A percentile compares a stretch with the other conserved stretches of the same genome.
These are phyloP conservation scores for Marasmius sp. DNA, from an alignment of 1,284 basidiomycete genomes.

Conservation along the genomic window DNA sequence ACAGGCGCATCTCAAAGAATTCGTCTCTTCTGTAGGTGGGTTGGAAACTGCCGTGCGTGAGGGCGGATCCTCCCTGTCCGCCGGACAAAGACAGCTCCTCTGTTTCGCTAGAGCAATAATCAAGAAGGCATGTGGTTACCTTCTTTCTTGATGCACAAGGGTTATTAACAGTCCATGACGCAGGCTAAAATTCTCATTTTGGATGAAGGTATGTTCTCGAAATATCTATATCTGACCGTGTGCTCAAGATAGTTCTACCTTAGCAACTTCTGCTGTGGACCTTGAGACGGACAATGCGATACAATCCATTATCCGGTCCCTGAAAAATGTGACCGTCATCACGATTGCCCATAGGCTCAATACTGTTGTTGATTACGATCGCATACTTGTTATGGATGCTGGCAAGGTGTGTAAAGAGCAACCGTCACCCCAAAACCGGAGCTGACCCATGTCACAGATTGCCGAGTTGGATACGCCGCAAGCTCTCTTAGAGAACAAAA, in stretches of 20 bases:
- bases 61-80: conserved; percentile 79
- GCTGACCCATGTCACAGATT: conserved; percentile 33
- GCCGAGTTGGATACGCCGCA: conserved; percentile 76
- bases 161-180: conserved; percentile 7
- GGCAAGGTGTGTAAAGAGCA: conserved; percentile 51
- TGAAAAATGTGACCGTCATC: conserved; percentile 71
- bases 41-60: conserved; percentile 80
- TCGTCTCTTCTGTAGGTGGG: conserved; percentile 66
- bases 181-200: conserved; percentile 85
- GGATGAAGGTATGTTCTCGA: conserved; percentile 68
- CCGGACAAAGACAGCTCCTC: conserved; percentile 84
- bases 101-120: conserved; percentile 83
- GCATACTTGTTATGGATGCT: conserved; percentile 81
- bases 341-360: conserved; percentile 89
- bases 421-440: conserved; percentile 1
- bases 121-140: conserved; percentile 46
- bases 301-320: conserved; percentile 80
- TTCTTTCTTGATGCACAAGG: background rate
- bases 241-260: conserved; percentile 3
- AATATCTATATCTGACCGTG: background rate
- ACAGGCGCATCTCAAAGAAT: conserved; percentile 66
- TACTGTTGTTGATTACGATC: conserved; percentile 87
- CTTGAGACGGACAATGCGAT: conserved; percentile 87
- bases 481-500: conserved; percentile 55
- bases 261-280: conserved; percentile 83